Evolutionary conservation across 768 basidiomycete species (phyloP).

Genomic region (Termitomyces titanicus): DNA sequence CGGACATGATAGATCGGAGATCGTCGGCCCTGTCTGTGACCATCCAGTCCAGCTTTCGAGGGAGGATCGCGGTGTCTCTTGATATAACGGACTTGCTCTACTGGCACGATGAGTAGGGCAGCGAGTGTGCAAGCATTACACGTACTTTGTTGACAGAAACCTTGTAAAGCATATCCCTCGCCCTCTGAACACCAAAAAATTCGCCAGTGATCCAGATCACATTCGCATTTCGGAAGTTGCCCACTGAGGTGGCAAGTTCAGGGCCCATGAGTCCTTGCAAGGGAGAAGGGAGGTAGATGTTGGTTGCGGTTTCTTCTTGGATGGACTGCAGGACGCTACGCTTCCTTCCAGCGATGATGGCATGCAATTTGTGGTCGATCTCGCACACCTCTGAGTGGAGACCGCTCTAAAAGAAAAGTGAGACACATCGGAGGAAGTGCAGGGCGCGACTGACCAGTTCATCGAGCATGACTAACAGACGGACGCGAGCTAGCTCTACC

Average conservation of each 20-base stretch:
- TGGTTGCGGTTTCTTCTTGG: constrained; percentile 96
- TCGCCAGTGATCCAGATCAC: constrained; percentile 97
- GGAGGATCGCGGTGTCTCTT: constrained; percentile 89
- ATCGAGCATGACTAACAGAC: constrained; percentile 90
- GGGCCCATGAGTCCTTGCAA: constrained; percentile 82
- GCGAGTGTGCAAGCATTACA: constrained; percentile 5
- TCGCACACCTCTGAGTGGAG: constrained; percentile 89
- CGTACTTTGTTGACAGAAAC: constrained; percentile 81
- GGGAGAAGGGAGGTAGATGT: constrained; percentile 92
- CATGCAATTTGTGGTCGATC: constrained; percentile 92
- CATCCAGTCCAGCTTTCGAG: constrained; percentile 98
- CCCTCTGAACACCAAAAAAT: constrained; percentile 93
- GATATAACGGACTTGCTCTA: constrained; percentile 90
- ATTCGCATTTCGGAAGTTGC: constrained; percentile 59
- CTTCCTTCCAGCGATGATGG: constrained; percentile 88
- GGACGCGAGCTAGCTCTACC: constrained; percentile 88
- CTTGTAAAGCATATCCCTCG: constrained; percentile 92
- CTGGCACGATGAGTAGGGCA: not conserved
- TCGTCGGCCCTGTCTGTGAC: constrained; percentile 95
- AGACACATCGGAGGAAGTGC: not conserved
- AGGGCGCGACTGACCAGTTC: constrained; percentile 66
- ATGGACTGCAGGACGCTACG: constrained; percentile 84
- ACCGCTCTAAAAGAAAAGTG: constrained; percentile 59
- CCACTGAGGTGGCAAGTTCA: constrained; percentile 43
- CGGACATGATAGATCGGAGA: constrained; percentile 87